Percentiles rank a stretch among this genome's conserved stretches.
These are phyloP conservation scores for Xylaria flabelliformis DNA, from an alignment of 495 filamentous ascomycete genomes.

Conservation along the genomic window DNA sequence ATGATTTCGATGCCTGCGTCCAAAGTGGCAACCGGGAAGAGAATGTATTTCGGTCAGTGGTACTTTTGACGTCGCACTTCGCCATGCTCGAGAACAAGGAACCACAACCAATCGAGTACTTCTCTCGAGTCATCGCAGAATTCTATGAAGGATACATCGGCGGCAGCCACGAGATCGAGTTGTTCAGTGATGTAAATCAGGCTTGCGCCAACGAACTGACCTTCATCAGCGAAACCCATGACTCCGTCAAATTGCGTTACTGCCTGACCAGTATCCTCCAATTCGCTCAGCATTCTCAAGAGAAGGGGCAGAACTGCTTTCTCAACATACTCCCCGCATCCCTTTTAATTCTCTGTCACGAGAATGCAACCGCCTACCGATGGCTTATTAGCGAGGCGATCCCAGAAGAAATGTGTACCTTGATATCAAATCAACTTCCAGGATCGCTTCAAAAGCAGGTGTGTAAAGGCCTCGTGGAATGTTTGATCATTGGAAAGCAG, in stretches of 20 bases:
- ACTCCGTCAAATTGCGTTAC: background rate
- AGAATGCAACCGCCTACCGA: background rate
- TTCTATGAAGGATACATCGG: slow-evolving; percentile 45
- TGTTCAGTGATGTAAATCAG: slow-evolving; percentile 36
- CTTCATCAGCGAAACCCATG: slow-evolving; percentile 29
- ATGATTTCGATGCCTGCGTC: slow-evolving; percentile 41
- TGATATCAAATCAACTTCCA: background rate
- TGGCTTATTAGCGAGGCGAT: slow-evolving; percentile 8
- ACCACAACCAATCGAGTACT: slow-evolving; percentile 40
- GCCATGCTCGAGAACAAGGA: slow-evolving; percentile 44
- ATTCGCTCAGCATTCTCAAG: background rate
- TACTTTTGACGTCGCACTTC: slow-evolving; percentile 39
- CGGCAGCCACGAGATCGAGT: slow-evolving; percentile 37
- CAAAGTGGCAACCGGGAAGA: slow-evolving; percentile 38
- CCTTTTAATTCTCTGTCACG: background rate
- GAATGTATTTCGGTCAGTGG: slow-evolving; percentile 34
- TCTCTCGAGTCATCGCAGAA: slow-evolving; percentile 38
- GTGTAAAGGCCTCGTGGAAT: slow-evolving; percentile 5
- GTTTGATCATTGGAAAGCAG: slow-evolving; percentile 38
- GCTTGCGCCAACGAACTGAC: slow-evolving; percentile 39
- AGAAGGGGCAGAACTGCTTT: background rate
- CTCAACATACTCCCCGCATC: slow-evolving; percentile 9
- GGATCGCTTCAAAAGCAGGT: slow-evolving; percentile 5
- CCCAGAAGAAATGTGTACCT: background rate
- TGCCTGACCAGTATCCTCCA: background rate